Evolutionary conservation across 148 eudicot species (phyloP).

Genomic region (Vaccinium vitisidaea): DNA sequence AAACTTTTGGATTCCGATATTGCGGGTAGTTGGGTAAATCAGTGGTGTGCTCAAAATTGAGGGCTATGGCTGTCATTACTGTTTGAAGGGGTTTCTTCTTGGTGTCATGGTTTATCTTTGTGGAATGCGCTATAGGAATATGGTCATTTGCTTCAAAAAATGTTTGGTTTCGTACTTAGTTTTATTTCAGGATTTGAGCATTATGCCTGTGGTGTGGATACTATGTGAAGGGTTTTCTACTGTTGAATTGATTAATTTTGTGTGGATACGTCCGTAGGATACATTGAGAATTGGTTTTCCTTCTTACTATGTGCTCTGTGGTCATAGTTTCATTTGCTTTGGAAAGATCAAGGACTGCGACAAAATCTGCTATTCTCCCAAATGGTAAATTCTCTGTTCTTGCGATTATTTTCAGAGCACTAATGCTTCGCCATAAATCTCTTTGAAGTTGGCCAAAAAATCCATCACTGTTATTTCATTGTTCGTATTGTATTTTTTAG

Average conservation of each 20-base stretch:
- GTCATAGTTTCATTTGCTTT: neutral
- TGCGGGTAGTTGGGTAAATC: neutral
- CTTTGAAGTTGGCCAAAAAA: slow-evolving; percentile 4
- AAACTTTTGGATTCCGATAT: neutral
- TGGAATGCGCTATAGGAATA: neutral
- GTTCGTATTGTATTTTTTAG: neutral
- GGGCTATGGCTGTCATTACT: neutral
- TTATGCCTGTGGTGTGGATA: neutral
- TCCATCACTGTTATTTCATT: neutral
- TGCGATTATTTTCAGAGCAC: neutral
- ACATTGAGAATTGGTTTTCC: neutral
- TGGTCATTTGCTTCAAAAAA: neutral
- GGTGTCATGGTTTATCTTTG: neutral
- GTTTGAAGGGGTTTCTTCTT: neutral
- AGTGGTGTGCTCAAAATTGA: neutral
- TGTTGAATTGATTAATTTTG: neutral
- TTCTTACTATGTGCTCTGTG: neutral
- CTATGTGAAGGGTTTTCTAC: neutral
- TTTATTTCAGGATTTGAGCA: neutral
- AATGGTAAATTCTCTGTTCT: neutral
- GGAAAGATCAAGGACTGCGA: neutral
- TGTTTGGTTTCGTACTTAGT: neutral
- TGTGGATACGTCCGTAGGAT: neutral
- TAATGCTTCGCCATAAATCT: neutral
- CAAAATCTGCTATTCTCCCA: neutral